phyloP scores from a whole-genome alignment of 2,329 filamentous ascomycete species.

The Sporothrix pallida region DNA sequence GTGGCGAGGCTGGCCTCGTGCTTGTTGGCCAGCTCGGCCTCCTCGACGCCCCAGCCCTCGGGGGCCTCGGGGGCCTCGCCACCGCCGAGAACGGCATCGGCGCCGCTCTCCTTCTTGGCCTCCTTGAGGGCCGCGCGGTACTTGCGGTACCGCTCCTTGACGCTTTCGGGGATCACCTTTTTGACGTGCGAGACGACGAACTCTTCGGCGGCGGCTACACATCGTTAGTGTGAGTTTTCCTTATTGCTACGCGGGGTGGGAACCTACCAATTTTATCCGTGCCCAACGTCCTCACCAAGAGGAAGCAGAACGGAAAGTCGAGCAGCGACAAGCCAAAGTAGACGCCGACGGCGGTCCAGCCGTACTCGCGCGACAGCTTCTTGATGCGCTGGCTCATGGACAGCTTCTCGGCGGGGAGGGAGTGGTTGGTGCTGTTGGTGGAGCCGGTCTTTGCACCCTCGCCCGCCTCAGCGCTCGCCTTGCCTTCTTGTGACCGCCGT shows the following conservation, averaged over 20 bases:
- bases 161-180: constrained; percentile 63
- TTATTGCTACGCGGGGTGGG: too few species aligned
- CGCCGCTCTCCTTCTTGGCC: constrained; percentile 52
- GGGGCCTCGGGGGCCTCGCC: constrained; percentile 44
- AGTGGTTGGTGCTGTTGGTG: not conserved
- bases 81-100: constrained; percentile 43
- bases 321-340: constrained; percentile 82
- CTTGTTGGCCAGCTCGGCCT: constrained; percentile 65
- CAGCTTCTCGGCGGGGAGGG: constrained; percentile 43
- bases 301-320: constrained; percentile 95
- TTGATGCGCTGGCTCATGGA: constrained; percentile 75
- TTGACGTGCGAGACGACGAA: constrained; percentile 66
- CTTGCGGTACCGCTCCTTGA: constrained; percentile 60
- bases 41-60: constrained; percentile 65
- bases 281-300: constrained; percentile 81
- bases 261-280: constrained; percentile 80
- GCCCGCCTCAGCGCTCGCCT: constrained; percentile 7
- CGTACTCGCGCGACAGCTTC: constrained; percentile 89
- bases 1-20: constrained; percentile 80
- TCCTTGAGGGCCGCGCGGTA: constrained; percentile 56
- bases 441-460: too few species aligned
- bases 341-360: constrained; percentile 90
- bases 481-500: constrained; percentile 39
- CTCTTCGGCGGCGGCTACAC: constrained; percentile 66
- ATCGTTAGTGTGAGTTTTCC: not conserved